Percentiles rank a stretch among this genome's conserved stretches.
phyloP scores from a whole-genome alignment of 2,329 filamentous ascomycete species.

The Gliomastix tumulicola region DNA sequence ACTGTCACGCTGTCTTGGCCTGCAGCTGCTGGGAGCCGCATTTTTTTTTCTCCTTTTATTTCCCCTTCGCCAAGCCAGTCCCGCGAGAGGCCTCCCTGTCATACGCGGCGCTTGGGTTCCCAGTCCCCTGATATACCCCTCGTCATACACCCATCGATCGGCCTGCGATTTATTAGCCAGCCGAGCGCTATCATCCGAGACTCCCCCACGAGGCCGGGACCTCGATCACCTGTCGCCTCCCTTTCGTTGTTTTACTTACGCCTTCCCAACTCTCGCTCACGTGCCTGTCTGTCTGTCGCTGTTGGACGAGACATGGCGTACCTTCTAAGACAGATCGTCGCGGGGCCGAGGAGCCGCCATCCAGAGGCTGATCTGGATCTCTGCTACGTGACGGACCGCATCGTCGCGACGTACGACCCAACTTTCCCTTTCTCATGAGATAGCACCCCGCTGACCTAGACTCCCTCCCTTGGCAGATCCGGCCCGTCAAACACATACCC shows the following conservation, averaged over 20 bases:
- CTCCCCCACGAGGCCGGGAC: no score
- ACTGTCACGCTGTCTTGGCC: no score
- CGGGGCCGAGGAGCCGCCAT: conserved; percentile 76
- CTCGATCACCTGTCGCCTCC: background rate
- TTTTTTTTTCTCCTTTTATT: no score
- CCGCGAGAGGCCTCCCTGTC: no score
- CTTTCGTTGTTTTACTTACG: background rate
- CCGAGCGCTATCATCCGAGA: no score
- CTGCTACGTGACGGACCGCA: conserved; percentile 88
- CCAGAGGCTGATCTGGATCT: conserved; percentile 85
- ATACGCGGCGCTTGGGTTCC: no score
- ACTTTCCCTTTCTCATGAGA: background rate
- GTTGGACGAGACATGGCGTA: conserved; percentile 50
- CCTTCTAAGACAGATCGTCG: conserved; percentile 83
- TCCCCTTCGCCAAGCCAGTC: no score
- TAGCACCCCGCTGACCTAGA: background rate
- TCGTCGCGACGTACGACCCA: conserved; percentile 50
- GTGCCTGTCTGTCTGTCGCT: background rate
- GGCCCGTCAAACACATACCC: conserved; percentile 87
- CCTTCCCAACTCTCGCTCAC: background rate
- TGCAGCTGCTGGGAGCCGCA: no score
- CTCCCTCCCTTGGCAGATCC: conserved; percentile 52
- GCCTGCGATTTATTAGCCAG: no score
- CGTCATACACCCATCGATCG: no score
- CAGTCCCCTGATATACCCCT: no score